A percentile compares a stretch with the other conserved stretches of the same genome.
phyloP scores from a whole-genome alignment of 805 yeast genomes.

The Hanseniaspora opuntiae region DNA sequence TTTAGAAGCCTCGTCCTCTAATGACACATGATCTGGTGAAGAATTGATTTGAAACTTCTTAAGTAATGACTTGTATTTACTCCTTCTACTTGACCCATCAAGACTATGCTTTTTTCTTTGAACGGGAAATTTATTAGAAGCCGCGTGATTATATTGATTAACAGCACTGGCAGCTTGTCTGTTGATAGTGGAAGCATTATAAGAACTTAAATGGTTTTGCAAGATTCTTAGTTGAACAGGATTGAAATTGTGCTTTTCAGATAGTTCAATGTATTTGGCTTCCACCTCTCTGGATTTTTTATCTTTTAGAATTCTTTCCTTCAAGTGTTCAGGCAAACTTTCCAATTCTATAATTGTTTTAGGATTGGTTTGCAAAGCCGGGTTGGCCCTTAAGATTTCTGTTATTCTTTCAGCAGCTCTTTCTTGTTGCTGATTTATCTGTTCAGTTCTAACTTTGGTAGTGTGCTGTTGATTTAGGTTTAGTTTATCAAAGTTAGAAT shows the following conservation, averaged over 20 bases:
- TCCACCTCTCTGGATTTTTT: conserved; percentile 8
- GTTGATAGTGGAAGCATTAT: conserved; percentile 5
- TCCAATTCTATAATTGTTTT: conserved; percentile 9
- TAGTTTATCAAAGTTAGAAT: not conserved
- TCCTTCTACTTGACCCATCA: not conserved
- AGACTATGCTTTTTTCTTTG: not conserved
- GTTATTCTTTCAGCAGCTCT: conserved; percentile 5
- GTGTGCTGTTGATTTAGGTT: conserved; percentile 11
- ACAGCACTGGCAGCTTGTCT: conserved; percentile 4
- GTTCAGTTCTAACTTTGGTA: not conserved
- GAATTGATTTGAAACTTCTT: conserved; percentile 5
- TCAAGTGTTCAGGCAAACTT: conserved; percentile 5
- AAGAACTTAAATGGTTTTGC: conserved; percentile 7
- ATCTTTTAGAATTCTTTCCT: conserved; percentile 1
- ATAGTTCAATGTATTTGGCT: conserved; percentile 10
- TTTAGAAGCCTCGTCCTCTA: conserved; percentile 8
- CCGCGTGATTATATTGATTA: conserved; percentile 1
- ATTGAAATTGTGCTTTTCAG: conserved; percentile 12
- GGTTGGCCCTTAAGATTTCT: conserved; percentile 3
- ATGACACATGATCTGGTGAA: not conserved
- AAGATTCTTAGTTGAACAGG: conserved; percentile 11
- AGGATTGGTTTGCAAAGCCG: conserved; percentile 8
- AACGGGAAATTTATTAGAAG: not conserved
- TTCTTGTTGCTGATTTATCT: conserved; percentile 1
- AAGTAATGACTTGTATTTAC: conserved; percentile 5